Percentiles rank a stretch among this genome's conserved stretches.
Evolutionary conservation across 768 basidiomycete species (phyloP).

Genomic region (Lanmaoa pseudosensibilis): DNA sequence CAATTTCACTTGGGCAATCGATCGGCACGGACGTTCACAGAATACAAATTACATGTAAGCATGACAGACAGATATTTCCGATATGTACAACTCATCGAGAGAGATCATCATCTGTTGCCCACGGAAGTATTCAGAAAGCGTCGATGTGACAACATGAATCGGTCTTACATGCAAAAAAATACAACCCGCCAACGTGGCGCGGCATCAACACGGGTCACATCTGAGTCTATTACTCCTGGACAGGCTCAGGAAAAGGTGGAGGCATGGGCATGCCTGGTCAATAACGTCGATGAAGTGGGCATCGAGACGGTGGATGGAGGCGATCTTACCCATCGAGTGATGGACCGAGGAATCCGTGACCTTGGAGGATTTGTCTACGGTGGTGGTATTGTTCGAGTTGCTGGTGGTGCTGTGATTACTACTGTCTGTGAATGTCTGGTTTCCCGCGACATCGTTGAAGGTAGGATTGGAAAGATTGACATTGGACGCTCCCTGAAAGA

Average conservation of each 20-base stretch:
- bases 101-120: background rate
- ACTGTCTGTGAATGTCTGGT: constrained; percentile 20
- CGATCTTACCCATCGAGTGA: constrained; percentile 23
- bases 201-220: background rate
- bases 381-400: constrained; percentile 22
- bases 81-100: background rate
- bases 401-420: constrained; percentile 16
- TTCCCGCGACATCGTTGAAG: constrained; percentile 22
- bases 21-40: too few relatives aligned
- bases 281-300: background rate
- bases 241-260: constrained; percentile 2
- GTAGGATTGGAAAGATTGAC: constrained; percentile 17
- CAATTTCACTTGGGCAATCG: too few relatives aligned
- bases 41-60: background rate
- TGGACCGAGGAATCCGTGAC: constrained; percentile 24
- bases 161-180: background rate
- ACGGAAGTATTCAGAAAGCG: background rate
- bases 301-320: background rate
- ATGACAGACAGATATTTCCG: background rate
- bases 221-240: too few relatives aligned
- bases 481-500: constrained; percentile 23
- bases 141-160: background rate
- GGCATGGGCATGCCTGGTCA: background rate
- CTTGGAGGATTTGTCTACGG: constrained; percentile 14
- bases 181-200: background rate